Evolutionary conservation across 805 yeast genomes (phyloP).

Genomic region (Candida orba): DNA sequence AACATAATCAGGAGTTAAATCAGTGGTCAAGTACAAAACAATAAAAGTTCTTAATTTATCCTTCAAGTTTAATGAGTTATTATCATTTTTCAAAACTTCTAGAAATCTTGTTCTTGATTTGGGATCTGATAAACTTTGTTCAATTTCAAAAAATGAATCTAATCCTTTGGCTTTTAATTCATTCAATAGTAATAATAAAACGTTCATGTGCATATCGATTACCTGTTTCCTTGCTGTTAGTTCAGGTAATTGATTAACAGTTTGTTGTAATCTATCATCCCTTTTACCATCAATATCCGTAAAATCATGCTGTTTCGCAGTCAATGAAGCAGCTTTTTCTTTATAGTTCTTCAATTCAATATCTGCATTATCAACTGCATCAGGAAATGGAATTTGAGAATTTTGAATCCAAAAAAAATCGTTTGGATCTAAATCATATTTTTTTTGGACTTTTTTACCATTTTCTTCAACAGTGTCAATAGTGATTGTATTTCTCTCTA

Average conservation of each 20-base stretch:
- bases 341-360: conserved; percentile 74
- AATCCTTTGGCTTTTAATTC: conserved; percentile 81
- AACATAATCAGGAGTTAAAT: conserved; percentile 42
- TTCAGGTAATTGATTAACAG: conserved; percentile 89
- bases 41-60: conserved; percentile 89
- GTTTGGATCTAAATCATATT: conserved; percentile 83
- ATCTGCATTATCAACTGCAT: conserved; percentile 97
- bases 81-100: conserved; percentile 44
- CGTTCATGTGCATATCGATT: conserved; percentile 96
- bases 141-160: conserved; percentile 90
- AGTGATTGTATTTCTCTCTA: conserved; percentile 76
- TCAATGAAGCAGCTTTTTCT: conserved; percentile 79
- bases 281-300: conserved; percentile 61
- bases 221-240: conserved; percentile 80
- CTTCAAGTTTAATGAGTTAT: conserved; percentile 51
- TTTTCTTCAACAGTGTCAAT: conserved; percentile 35
- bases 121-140: conserved; percentile 65
- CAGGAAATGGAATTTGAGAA: conserved; percentile 89
- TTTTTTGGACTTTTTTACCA: conserved; percentile 37
- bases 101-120: conserved; percentile 50
- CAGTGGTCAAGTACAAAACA: conserved; percentile 56
- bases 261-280: conserved; percentile 62
- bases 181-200: conserved; percentile 73
- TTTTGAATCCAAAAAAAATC: conserved; percentile 91
- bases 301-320: conserved; percentile 65